Conservation (phyloP, 495 filamentous ascomycete genomes). For the Trichodelitschia bisporula region DNA sequence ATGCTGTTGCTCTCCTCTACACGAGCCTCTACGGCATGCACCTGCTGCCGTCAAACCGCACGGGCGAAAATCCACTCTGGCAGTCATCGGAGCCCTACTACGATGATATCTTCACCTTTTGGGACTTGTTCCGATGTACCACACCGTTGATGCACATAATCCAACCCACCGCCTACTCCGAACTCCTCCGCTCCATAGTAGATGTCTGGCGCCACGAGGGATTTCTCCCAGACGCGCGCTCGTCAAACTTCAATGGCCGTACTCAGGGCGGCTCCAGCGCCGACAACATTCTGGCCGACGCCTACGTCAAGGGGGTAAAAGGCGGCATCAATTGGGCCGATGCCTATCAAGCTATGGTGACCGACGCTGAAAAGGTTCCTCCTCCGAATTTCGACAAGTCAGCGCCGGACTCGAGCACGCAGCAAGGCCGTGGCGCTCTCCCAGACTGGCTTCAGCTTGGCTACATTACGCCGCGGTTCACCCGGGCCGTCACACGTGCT, state of each 20-base stretch:
- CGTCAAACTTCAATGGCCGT: conserved; percentile 43
- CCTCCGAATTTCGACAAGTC: background rate
- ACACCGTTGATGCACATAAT: conserved; percentile 40
- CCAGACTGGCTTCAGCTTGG: conserved; percentile 40
- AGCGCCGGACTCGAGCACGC: conserved; percentile 35
- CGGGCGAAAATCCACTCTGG: conserved; percentile 48
- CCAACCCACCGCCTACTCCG: conserved; percentile 35
- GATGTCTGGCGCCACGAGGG: conserved; percentile 47
- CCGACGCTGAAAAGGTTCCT: conserved; percentile 1
- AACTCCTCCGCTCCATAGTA: conserved; percentile 41
- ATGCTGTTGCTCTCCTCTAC: conserved; percentile 35
- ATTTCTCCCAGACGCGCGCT: conserved; percentile 19
- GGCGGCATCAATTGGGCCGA: conserved; percentile 37
- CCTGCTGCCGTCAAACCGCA: conserved; percentile 44
- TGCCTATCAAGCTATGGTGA: background rate
- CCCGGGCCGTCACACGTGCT: conserved; percentile 36
- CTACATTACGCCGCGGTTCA: conserved; percentile 37
- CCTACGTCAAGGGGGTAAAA: conserved; percentile 46
- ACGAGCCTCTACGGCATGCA: conserved; percentile 44
- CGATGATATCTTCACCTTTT: conserved; percentile 31
- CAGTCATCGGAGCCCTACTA: conserved; percentile 38
- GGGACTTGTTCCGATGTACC: conserved; percentile 37
- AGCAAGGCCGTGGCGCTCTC: conserved; percentile 45
- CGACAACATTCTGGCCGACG: conserved; percentile 52
- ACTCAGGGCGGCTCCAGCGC: conserved; percentile 51